phyloP scores from a whole-genome alignment of 257 asterid genomes.

The Solanum chmielewskii region DNA sequence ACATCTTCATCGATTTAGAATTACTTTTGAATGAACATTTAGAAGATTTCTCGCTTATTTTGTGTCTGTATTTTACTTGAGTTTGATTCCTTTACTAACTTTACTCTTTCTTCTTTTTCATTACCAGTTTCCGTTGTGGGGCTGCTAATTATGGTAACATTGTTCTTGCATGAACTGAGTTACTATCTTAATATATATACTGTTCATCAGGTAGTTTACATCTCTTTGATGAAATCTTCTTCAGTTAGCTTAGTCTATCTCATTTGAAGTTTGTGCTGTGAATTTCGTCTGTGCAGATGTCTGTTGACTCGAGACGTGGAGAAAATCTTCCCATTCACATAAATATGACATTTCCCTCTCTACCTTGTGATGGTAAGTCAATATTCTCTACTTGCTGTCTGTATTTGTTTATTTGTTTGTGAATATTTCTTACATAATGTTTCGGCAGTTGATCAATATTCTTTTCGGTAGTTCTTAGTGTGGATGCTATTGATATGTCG shows the following conservation, averaged over 20 bases:
- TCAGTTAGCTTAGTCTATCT: background rate
- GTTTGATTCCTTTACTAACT: constrained; percentile 19
- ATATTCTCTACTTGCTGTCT: background rate
- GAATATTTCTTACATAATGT: background rate
- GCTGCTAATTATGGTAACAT: constrained; percentile 71
- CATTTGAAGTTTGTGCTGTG: background rate
- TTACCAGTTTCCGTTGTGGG: constrained; percentile 72
- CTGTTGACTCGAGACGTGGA: constrained; percentile 88
- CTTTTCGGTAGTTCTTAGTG: constrained; percentile 64
- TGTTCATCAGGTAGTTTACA: constrained; percentile 59
- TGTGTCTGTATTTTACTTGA: background rate
- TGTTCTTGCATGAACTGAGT: constrained; percentile 86
- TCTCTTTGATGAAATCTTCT: background rate
- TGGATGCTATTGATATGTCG: constrained; percentile 95
- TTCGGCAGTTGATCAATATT: background rate
- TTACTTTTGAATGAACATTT: background rate
- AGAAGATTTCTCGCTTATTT: background rate
- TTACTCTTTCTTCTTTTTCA: background rate
- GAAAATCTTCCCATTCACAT: constrained; percentile 96
- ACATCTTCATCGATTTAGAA: background rate
- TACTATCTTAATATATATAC: constrained; percentile 79
- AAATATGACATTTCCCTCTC: constrained; percentile 86
- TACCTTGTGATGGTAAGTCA: constrained; percentile 93
- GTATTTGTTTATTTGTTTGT: background rate
- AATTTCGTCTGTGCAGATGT: constrained; percentile 48